Conservation (phyloP, 2,329 filamentous ascomycete genomes). For the Colletotrichum spaethianum region DNA sequence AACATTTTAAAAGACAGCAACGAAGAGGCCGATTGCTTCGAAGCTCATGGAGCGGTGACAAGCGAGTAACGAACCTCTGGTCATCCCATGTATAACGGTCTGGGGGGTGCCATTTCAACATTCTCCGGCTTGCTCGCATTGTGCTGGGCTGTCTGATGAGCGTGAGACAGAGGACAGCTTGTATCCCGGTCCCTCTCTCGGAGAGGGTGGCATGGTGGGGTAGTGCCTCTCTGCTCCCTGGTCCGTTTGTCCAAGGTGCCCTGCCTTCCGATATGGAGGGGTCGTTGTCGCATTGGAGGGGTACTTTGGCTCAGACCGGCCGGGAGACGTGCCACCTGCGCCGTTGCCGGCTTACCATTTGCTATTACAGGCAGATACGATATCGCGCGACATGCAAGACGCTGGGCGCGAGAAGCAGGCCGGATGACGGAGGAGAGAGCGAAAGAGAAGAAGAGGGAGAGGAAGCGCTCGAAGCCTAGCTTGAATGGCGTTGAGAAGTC, state of each 20-base stretch:
- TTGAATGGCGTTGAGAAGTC: not conserved
- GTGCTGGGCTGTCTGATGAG: conserved; percentile 8
- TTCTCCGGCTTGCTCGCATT: conserved; percentile 5
- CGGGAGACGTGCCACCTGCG: conserved; percentile 44
- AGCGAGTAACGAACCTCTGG: not conserved
- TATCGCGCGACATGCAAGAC: conserved; percentile 26
- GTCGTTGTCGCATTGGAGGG: conserved; percentile 35
- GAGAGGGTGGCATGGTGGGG: conserved; percentile 43
- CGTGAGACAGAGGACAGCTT: conserved; percentile 31
- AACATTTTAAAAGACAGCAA: not conserved
- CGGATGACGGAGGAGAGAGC: not conserved
- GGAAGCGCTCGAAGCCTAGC: not conserved
- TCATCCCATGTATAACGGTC: not conserved
- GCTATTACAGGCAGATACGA: conserved; percentile 42
- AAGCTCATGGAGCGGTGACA: not conserved
- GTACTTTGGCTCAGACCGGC: conserved; percentile 22
- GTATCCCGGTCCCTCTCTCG: conserved; percentile 31
- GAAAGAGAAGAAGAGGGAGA: not conserved
- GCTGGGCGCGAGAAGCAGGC: conserved; percentile 5
- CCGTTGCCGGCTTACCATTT: conserved; percentile 46
- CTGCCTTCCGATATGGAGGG: conserved; percentile 32
- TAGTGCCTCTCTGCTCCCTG: conserved; percentile 38
- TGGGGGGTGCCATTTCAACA: not conserved
- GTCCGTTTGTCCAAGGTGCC: conserved; percentile 15
- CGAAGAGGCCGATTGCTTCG: not conserved